A percentile compares a stretch with the other conserved stretches of the same genome.
These are phyloP conservation scores for Diaporthe nobilis DNA, from an alignment of 2,329 filamentous ascomycete genomes.

Conservation along the genomic window DNA sequence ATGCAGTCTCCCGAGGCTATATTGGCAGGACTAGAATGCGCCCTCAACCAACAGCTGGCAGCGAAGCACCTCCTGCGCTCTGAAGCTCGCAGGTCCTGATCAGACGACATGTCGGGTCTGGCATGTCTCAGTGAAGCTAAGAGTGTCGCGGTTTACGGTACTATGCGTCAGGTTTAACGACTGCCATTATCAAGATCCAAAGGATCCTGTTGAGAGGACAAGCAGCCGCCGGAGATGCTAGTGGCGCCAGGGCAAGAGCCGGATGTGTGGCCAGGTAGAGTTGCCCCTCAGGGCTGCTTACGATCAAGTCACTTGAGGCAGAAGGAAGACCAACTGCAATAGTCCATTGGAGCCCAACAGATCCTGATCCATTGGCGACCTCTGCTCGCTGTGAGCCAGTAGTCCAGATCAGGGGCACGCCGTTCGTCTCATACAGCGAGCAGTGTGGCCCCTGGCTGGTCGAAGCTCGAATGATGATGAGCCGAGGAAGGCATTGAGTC, in stretches of 20 bases:
- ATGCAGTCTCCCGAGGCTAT: not conserved
- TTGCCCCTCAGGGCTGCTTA: not conserved
- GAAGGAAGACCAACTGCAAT: not conserved
- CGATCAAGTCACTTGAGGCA: not conserved
- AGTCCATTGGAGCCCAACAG: not conserved
- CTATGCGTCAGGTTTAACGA: not conserved
- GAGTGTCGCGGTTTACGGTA: not conserved
- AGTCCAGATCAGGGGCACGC: not conserved
- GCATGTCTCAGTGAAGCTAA: slow-evolving; percentile 2
- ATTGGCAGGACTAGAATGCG: not conserved
- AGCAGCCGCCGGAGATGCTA: not conserved
- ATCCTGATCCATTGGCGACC: not conserved
- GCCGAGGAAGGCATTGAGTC: not conserved
- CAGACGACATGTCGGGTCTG: not conserved
- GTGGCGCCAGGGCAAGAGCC: not conserved
- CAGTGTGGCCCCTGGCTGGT: not conserved
- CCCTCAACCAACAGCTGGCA: not conserved
- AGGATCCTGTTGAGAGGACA: not conserved
- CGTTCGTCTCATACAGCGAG: slow-evolving; percentile 5
- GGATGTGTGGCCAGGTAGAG: not conserved
- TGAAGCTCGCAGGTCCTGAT: not conserved
- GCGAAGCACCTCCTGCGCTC: not conserved
- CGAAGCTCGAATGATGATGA: not conserved
- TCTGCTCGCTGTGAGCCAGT: slow-evolving; percentile 6
- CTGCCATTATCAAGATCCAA: not conserved